Conservation (phyloP, 1,139 yeast species). For the Candida sojae region DNA sequence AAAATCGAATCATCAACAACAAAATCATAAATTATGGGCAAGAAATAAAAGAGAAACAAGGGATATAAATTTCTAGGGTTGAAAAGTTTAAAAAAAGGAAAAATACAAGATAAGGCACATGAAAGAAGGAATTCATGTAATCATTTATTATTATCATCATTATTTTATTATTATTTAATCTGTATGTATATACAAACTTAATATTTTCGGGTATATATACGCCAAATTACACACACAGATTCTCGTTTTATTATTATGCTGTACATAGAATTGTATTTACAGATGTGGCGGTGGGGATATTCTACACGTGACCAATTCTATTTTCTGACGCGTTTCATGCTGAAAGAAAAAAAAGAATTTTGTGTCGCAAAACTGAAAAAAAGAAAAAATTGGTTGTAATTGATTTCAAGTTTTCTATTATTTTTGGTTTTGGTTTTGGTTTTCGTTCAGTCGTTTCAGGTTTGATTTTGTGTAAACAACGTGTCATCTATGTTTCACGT, state of each 20-base stretch:
- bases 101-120: background rate
- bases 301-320: background rate
- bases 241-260: no score
- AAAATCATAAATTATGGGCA: background rate
- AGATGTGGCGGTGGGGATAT: no score
- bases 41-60: background rate
- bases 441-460: conserved; percentile 1
- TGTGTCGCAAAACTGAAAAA: background rate
- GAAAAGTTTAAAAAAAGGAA: no score
- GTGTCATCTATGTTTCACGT: background rate
- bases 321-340: background rate
- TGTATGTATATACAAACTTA: background rate
- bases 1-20: background rate
- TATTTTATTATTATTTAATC: conserved; percentile 1
- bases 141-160: background rate
- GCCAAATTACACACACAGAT: background rate
- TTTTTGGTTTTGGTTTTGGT: background rate
- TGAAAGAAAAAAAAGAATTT: background rate
- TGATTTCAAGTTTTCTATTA: background rate
- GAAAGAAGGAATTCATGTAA: background rate
- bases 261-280: no score
- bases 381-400: background rate
- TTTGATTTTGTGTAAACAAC: background rate
- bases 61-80: no score
- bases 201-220: background rate